These are phyloP conservation scores for Fusarium irregulare DNA, from an alignment of 2,329 filamentous ascomycete genomes.

Conservation along the genomic window DNA sequence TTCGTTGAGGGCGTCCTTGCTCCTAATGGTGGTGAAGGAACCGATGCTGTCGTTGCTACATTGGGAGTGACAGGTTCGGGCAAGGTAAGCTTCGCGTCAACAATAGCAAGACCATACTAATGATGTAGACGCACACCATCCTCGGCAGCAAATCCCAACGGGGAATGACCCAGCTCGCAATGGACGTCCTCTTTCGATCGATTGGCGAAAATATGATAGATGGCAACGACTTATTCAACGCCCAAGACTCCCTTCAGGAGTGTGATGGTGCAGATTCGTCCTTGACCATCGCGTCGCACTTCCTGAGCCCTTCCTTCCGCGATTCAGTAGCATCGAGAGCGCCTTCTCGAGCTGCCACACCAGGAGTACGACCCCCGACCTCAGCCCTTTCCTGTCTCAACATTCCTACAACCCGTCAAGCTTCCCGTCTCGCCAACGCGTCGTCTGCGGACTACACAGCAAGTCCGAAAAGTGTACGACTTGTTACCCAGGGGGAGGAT, in stretches of 20 bases:
- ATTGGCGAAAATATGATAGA: conserved; percentile 79
- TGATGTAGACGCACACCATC: conserved; percentile 87
- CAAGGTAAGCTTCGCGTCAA: conserved; percentile 71
- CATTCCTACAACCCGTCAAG: conserved; percentile 39
- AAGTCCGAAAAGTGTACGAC: conserved; percentile 59
- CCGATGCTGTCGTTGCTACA: conserved; percentile 90
- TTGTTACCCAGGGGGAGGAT: conserved; percentile 52
- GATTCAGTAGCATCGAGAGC: conserved; percentile 70
- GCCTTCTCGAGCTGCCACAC: conserved; percentile 74
- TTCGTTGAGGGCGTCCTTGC: conserved; percentile 86
- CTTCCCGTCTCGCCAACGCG: conserved; percentile 40
- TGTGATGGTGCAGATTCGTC: conserved; percentile 86
- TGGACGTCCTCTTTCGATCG: conserved; percentile 89
- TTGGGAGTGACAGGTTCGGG: conserved; percentile 95
- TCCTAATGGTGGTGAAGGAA: conserved; percentile 77
- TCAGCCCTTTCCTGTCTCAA: conserved; percentile 51
- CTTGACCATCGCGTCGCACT: conserved; percentile 77
- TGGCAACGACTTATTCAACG: conserved; percentile 64
- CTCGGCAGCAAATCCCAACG: conserved; percentile 87
- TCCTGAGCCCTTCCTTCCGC: conserved; percentile 81
- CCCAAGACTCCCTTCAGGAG: conserved; percentile 78
- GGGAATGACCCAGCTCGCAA: conserved; percentile 88
- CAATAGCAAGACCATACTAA: not conserved
- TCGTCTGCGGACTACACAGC: conserved; percentile 45
- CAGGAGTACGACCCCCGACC: conserved; percentile 68